Percentiles rank a stretch among this genome's conserved stretches.
Evolutionary conservation across 2,329 filamentous ascomycete species (phyloP).

Genomic region (Aspergillus nomiae): DNA sequence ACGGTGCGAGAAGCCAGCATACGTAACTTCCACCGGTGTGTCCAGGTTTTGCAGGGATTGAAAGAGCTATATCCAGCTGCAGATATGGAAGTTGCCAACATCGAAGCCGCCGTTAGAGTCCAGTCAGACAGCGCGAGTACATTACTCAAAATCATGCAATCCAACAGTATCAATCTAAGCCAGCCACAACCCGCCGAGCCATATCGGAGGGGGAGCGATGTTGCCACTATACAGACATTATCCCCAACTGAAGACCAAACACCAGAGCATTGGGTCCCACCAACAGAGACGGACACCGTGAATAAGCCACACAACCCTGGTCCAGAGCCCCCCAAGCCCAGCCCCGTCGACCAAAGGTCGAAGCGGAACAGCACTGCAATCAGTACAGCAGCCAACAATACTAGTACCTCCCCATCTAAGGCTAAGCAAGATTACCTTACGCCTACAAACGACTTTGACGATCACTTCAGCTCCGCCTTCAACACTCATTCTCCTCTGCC

Average conservation of each 20-base stretch:
- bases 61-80: slow-evolving; percentile 84
- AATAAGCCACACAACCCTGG: slow-evolving; percentile 1
- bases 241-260: slow-evolving; percentile 7
- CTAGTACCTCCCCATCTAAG: not conserved
- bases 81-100: slow-evolving; percentile 61
- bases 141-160: slow-evolving; percentile 37
- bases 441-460: slow-evolving; percentile 27
- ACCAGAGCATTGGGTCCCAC: slow-evolving; percentile 15
- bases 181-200: slow-evolving; percentile 7
- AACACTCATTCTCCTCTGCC: slow-evolving; percentile 7
- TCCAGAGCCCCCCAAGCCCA: not conserved
- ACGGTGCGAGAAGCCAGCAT: slow-evolving; percentile 69
- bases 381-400: slow-evolving; percentile 8
- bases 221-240: slow-evolving; percentile 15
- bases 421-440: slow-evolving; percentile 18
- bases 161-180: slow-evolving; percentile 19
- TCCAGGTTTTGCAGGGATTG: slow-evolving; percentile 79
- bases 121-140: slow-evolving; percentile 25
- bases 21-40: slow-evolving; percentile 78
- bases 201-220: slow-evolving; percentile 18
- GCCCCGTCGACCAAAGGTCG: slow-evolving; percentile 3
- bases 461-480: slow-evolving; percentile 20
- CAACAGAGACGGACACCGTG: slow-evolving; percentile 3
- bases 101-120: slow-evolving; percentile 12
- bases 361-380: slow-evolving; percentile 6